Evolutionary conservation across 2,329 filamentous ascomycete species (phyloP).

Genomic region (Calonectria pseudoturangicola): DNA sequence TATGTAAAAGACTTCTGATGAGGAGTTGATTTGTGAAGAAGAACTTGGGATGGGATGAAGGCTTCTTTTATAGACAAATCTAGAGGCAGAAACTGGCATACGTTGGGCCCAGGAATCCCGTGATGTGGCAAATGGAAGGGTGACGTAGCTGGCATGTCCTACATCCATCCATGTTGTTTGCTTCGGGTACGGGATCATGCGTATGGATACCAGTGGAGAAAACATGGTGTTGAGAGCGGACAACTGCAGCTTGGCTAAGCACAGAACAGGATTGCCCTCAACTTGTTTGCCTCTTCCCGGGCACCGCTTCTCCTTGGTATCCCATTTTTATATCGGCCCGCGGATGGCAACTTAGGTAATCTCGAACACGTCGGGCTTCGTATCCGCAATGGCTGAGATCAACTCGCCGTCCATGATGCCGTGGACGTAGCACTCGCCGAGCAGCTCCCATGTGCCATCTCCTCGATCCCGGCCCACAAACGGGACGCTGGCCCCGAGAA

Average conservation of each 20-base stretch:
- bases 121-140: neutral
- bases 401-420: conserved; percentile 31
- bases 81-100: neutral
- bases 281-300: neutral
- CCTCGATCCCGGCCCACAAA: conserved; percentile 23
- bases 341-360: neutral
- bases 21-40: neutral
- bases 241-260: neutral
- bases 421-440: conserved; percentile 28
- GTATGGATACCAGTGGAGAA: conserved; percentile 4
- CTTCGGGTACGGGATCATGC: neutral
- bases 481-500: conserved; percentile 25
- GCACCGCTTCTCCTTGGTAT: neutral
- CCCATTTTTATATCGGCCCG: too few species aligned
- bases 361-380: conserved; percentile 20
- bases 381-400: conserved; percentile 16
- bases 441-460: conserved; percentile 25
- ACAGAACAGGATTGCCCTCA: neutral
- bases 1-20: conserved; percentile 4
- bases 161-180: neutral
- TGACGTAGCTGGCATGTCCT: neutral
- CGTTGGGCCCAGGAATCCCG: neutral
- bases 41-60: neutral
- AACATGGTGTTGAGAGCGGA: neutral
- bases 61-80: neutral